These are phyloP conservation scores for Alternaria dauci DNA, from an alignment of 2,329 filamentous ascomycete species.

Conservation along the genomic window DNA sequence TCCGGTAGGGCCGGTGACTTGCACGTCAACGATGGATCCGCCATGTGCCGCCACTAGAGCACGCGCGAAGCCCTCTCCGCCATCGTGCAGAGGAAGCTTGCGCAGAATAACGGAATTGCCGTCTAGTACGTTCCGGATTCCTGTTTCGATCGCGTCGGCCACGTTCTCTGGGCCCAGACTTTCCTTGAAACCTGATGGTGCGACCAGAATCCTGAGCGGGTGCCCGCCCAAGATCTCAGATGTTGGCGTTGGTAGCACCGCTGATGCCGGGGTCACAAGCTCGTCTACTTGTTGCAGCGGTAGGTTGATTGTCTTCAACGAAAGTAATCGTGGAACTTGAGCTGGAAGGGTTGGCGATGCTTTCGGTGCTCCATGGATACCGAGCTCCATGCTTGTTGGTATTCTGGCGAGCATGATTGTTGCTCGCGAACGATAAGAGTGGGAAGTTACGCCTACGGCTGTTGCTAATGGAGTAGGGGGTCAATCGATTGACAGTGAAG, in stretches of 20 bases:
- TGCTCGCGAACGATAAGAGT: neutral
- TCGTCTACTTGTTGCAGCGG: slow-evolving; percentile 28
- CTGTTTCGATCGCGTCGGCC: slow-evolving; percentile 61
- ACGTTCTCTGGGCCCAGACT: slow-evolving; percentile 60
- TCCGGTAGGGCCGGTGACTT: slow-evolving; percentile 58
- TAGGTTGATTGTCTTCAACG: slow-evolving; percentile 34
- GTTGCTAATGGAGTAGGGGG: neutral
- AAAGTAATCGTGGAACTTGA: slow-evolving; percentile 27
- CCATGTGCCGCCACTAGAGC: slow-evolving; percentile 57
- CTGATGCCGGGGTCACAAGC: slow-evolving; percentile 27
- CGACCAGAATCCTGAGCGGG: slow-evolving; percentile 55
- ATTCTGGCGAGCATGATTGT: slow-evolving; percentile 24
- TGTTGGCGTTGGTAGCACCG: slow-evolving; percentile 27
- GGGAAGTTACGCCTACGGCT: neutral
- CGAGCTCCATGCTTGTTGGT: slow-evolving; percentile 11
- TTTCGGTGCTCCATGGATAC: slow-evolving; percentile 6
- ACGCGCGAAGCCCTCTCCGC: slow-evolving; percentile 62
- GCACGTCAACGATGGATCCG: slow-evolving; percentile 51
- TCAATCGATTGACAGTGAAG: slow-evolving; percentile 1
- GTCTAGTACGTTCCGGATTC: slow-evolving; percentile 55
- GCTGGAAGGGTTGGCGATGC: slow-evolving; percentile 15
- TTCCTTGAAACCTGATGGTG: slow-evolving; percentile 64
- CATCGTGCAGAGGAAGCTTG: slow-evolving; percentile 63
- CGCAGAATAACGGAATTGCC: slow-evolving; percentile 52
- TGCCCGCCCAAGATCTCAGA: slow-evolving; percentile 32